Conservation (phyloP, 352 stramenopile genomes). For the Phytophthora rubi region DNA sequence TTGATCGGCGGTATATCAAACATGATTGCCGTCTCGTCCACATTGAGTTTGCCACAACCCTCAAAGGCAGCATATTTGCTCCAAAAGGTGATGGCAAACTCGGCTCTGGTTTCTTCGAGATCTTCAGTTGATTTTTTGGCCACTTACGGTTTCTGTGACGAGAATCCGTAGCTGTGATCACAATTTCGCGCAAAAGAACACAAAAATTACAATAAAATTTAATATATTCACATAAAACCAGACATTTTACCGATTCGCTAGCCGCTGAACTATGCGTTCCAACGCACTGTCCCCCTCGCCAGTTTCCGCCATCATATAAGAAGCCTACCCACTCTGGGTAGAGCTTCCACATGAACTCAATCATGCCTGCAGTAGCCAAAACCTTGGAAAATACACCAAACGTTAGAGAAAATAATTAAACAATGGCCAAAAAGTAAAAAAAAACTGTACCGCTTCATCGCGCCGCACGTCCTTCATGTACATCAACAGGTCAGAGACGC, state of each 20-base stretch:
- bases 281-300: background rate
- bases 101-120: too few species aligned
- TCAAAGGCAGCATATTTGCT: too few species aligned
- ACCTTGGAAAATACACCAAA: background rate
- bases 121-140: background rate
- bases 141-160: background rate
- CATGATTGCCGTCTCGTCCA: too few species aligned
- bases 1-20: too few species aligned
- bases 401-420: background rate
- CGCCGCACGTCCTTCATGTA: constrained; percentile 8
- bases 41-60: too few species aligned
- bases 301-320: background rate
- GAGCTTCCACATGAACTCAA: background rate
- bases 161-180: background rate
- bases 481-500: background rate
- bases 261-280: constrained; percentile 2
- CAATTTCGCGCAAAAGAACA: background rate
- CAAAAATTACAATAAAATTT: constrained; percentile 1
- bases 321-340: constrained; percentile 1
- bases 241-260: constrained; percentile 9
- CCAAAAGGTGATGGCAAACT: too few species aligned
- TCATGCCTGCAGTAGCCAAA: background rate
- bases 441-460: background rate
- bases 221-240: constrained; percentile 1
- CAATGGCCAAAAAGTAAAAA: background rate